These are phyloP conservation scores for Litsea cubeba DNA, from an alignment of 164 flowering plant genomes.

Conservation along the genomic window DNA sequence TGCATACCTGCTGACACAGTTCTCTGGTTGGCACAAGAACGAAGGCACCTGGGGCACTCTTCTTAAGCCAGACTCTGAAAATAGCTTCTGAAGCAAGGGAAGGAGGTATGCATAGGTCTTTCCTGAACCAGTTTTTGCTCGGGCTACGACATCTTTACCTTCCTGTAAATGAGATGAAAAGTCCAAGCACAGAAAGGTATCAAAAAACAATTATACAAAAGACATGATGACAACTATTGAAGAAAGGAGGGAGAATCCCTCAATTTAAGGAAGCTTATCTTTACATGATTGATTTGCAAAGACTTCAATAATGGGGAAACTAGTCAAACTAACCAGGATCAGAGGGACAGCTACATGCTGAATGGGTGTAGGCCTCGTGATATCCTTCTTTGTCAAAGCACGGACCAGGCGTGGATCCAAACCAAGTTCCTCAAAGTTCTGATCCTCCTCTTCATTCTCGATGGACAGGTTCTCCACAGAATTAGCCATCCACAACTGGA, in stretches of 20 bases:
- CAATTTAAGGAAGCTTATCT: too few relatives aligned
- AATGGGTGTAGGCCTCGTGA: slow-evolving; percentile 74
- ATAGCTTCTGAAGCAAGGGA: slow-evolving; percentile 85
- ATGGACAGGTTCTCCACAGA: slow-evolving; percentile 3
- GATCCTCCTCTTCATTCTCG: slow-evolving; percentile 32
- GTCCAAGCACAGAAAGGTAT: background rate
- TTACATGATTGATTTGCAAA: background rate
- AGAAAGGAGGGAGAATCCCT: background rate
- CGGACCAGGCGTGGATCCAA: slow-evolving; percentile 76
- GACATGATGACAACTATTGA: background rate
- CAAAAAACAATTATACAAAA: background rate
- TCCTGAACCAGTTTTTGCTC: slow-evolving; percentile 96
- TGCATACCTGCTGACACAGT: slow-evolving; percentile 68
- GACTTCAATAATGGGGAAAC: background rate
- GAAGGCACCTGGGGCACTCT: slow-evolving; percentile 57
- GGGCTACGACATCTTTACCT: slow-evolving; percentile 92
- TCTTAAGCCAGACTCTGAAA: slow-evolving; percentile 33
- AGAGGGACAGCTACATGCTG: slow-evolving; percentile 71
- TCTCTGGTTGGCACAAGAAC: slow-evolving; percentile 89
- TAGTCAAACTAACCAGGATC: slow-evolving; percentile 44
- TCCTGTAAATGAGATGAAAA: slow-evolving; percentile 32
- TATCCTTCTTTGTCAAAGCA: slow-evolving; percentile 63
- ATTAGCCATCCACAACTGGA: slow-evolving; percentile 7
- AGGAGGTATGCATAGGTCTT: slow-evolving; percentile 92
- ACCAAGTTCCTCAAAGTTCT: slow-evolving; percentile 73